A percentile compares a stretch with the other conserved stretches of the same genome.
Conservation (phyloP, 2,329 filamentous ascomycete genomes). For the Xylariaceae sp. region DNA sequence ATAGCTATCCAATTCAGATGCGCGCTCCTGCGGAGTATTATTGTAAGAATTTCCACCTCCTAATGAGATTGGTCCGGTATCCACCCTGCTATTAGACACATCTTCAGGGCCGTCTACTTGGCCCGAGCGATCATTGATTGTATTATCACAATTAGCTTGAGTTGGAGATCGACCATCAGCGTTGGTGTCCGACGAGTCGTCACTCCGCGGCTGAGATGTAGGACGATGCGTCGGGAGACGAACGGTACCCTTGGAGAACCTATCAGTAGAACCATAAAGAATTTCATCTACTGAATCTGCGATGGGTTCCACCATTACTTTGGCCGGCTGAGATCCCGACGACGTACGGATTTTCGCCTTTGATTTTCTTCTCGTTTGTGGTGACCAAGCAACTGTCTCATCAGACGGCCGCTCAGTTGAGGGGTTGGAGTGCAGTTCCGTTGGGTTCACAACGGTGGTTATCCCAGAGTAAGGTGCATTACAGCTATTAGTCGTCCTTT, state of each 20-base stretch:
- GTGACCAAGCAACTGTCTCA: conserved; percentile 16
- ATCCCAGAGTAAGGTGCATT: conserved; percentile 10
- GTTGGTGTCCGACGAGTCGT: conserved; percentile 20
- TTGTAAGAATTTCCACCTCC: conserved; percentile 22
- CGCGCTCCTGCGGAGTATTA: conserved; percentile 16
- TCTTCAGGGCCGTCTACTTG: conserved; percentile 28
- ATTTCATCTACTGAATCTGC: conserved; percentile 23
- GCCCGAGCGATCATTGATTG: conserved; percentile 13
- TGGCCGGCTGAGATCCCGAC: conserved; percentile 26
- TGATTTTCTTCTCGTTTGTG: conserved; percentile 29
- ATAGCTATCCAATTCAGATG: conserved; percentile 33
- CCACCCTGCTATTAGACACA: conserved; percentile 21
- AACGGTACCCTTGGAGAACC: conserved; percentile 24
- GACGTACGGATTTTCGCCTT: conserved; percentile 31
- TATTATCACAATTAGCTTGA: conserved; percentile 10
- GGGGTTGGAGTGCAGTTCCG: conserved; percentile 9
- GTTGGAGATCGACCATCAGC: conserved; percentile 16
- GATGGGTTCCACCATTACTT: conserved; percentile 24
- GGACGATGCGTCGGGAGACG: conserved; percentile 24
- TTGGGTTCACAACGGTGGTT: conserved; percentile 16
- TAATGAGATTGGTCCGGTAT: conserved; percentile 21
- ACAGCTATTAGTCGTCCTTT: conserved; percentile 10
- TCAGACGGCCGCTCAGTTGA: conserved; percentile 10
- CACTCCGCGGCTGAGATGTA: conserved; percentile 21
- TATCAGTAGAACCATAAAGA: conserved; percentile 25